Percentiles rank a stretch among this genome's conserved stretches.
These are phyloP conservation scores for Irpex lacteus DNA, from an alignment of 1,284 basidiomycete genomes.

Conservation along the genomic window DNA sequence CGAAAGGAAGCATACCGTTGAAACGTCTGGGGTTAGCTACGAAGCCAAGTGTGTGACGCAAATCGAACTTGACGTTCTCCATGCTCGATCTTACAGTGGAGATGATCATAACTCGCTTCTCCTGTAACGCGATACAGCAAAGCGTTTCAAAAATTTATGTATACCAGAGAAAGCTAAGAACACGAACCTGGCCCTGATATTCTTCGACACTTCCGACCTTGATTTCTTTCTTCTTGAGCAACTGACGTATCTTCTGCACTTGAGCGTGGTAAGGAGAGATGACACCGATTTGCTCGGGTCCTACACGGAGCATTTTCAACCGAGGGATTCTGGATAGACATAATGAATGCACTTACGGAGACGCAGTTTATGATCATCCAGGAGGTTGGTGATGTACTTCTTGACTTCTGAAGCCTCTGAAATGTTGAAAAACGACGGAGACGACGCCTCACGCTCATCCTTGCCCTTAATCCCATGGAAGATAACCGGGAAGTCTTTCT, in stretches of 20 bases:
- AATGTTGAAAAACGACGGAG: constrained; percentile 67
- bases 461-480: constrained; percentile 60
- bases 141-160: not conserved
- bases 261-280: constrained; percentile 66
- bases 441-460: constrained; percentile 57
- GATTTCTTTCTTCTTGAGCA: constrained; percentile 35
- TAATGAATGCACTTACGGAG: constrained; percentile 43
- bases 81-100: constrained; percentile 62
- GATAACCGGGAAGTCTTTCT: constrained; percentile 50
- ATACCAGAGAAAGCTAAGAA: too few species aligned
- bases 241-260: constrained; percentile 43
- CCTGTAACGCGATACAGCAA: constrained; percentile 32
- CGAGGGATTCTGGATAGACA: too few species aligned
- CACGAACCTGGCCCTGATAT: constrained; percentile 60
- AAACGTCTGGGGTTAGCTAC: constrained; percentile 61
- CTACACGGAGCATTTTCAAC: not conserved
- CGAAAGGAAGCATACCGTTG: constrained; percentile 45
- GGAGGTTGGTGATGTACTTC: constrained; percentile 38
- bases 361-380: constrained; percentile 30
- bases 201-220: constrained; percentile 67
- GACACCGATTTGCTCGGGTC: constrained; percentile 48
- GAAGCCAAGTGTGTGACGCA: constrained; percentile 59
- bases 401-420: constrained; percentile 55
- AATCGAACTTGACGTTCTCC: constrained; percentile 54
- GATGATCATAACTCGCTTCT: constrained; percentile 62